Evolutionary conservation across 2,329 filamentous ascomycete species (phyloP).

Genomic region (Neopestalotiopsis sp.): DNA sequence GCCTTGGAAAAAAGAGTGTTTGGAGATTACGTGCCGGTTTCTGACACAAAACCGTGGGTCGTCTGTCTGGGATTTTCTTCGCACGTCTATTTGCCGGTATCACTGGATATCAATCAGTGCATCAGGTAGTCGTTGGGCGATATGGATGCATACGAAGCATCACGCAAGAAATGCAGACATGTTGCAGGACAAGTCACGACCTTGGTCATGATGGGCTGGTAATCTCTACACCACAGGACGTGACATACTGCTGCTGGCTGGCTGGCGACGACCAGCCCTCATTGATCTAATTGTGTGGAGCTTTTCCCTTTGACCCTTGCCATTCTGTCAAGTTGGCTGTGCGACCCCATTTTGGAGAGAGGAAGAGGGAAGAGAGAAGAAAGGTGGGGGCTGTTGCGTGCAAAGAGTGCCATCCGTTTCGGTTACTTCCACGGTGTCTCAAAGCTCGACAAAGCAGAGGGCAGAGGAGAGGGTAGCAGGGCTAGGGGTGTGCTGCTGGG

Average conservation of each 20-base stretch:
- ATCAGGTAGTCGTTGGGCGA: neutral
- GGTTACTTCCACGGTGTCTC: conserved; percentile 19
- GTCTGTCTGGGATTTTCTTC: neutral
- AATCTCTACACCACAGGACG: neutral
- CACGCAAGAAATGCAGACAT: neutral
- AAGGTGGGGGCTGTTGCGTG: conserved; percentile 16
- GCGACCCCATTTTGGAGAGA: conserved; percentile 6
- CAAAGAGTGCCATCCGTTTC: conserved; percentile 11
- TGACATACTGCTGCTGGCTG: neutral
- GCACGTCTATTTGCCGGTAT: neutral
- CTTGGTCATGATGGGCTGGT: neutral
- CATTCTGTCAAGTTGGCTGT: conserved; percentile 8
- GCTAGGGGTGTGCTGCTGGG: neutral
- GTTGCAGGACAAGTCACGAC: neutral
- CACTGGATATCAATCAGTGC: neutral
- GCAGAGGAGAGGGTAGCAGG: neutral
- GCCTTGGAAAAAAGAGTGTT: neutral
- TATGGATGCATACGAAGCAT: neutral
- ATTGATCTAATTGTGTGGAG: neutral
- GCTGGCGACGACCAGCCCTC: neutral
- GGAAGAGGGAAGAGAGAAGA: neutral
- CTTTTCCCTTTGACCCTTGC: neutral
- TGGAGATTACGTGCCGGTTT: neutral
- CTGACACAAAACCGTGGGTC: neutral
- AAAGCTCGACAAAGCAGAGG: conserved; percentile 9